A percentile compares a stretch with the other conserved stretches of the same genome.
phyloP scores from a whole-genome alignment of 2,329 filamentous ascomycete species.

The Juglanconis sp. region DNA sequence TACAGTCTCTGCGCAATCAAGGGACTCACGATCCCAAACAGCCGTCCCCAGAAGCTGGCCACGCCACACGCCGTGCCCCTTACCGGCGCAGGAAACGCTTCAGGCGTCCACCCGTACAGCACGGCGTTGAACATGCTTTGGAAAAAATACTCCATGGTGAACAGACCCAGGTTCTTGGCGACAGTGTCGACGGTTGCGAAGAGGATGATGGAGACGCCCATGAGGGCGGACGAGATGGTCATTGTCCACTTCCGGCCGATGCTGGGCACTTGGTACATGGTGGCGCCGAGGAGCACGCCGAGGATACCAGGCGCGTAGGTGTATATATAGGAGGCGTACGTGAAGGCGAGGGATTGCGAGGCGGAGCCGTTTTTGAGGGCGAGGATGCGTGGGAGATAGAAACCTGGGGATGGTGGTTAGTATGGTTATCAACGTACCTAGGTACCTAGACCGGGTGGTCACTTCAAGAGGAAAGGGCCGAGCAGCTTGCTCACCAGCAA shows the following conservation, averaged over 20 bases:
- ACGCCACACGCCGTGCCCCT: constrained; percentile 52
- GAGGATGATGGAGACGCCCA: constrained; percentile 42
- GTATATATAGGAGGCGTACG: constrained; percentile 52
- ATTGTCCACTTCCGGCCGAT: constrained; percentile 37
- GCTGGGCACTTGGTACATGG: constrained; percentile 39
- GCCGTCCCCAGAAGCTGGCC: constrained; percentile 55
- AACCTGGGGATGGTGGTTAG: constrained; percentile 23
- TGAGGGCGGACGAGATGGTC: constrained; percentile 38
- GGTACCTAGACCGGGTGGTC: background rate
- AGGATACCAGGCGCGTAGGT: constrained; percentile 51
- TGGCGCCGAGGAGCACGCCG: constrained; percentile 45
- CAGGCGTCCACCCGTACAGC: constrained; percentile 49
- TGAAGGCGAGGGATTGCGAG: constrained; percentile 39
- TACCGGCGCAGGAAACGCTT: constrained; percentile 48
- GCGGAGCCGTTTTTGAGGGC: constrained; percentile 48
- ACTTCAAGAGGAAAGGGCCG: accelerated
- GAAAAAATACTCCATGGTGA: constrained; percentile 51
- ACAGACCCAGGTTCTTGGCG: constrained; percentile 45
- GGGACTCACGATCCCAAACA: constrained; percentile 57
- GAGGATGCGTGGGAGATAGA: constrained; percentile 46
- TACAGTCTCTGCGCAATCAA: constrained; percentile 48
- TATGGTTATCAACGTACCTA: background rate
- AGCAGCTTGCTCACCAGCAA: constrained; percentile 28
- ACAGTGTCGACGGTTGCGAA: constrained; percentile 42
- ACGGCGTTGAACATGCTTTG: constrained; percentile 51